A percentile compares a stretch with the other conserved stretches of the same genome.
phyloP scores from a whole-genome alignment of 2,329 filamentous ascomycete genomes.

The Pseudocercospora musae region DNA sequence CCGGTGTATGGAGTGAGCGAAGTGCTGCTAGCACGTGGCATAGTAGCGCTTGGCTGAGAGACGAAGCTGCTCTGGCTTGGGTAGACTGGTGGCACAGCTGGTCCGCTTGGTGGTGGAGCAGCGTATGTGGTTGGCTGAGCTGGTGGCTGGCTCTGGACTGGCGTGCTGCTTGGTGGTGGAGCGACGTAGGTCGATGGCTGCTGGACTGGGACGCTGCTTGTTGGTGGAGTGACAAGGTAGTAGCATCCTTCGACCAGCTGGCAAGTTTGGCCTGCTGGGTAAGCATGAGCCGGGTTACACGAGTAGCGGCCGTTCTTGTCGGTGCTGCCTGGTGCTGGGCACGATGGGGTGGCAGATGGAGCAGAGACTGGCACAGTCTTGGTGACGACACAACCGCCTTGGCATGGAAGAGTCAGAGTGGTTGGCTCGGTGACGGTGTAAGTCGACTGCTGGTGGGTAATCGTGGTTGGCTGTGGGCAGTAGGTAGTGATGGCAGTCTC shows the following conservation, averaged over 20 bases:
- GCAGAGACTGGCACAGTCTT: slow-evolving; percentile 1
- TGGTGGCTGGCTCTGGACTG: slow-evolving; percentile 7
- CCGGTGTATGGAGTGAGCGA: slow-evolving; percentile 11
- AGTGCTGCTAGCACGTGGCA: background rate
- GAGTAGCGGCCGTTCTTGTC: slow-evolving; percentile 7
- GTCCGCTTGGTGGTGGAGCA: background rate
- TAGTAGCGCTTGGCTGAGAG: slow-evolving; percentile 1
- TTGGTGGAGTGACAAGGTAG: slow-evolving; percentile 13
- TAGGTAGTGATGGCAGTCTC: slow-evolving; percentile 65
- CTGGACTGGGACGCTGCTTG: background rate
- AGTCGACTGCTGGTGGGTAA: slow-evolving; percentile 63
- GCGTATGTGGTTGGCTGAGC: background rate
- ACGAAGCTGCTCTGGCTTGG: background rate
- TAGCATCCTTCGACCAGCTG: slow-evolving; percentile 15
- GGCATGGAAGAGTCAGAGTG: slow-evolving; percentile 26
- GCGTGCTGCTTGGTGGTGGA: background rate
- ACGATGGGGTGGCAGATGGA: slow-evolving; percentile 1
- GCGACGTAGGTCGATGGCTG: background rate
- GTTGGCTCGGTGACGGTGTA: slow-evolving; percentile 59
- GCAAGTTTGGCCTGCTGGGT: slow-evolving; percentile 17
- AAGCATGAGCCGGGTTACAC: slow-evolving; percentile 9
- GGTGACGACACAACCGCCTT: slow-evolving; percentile 10
- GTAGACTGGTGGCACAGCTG: background rate
- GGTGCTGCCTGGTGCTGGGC: background rate
- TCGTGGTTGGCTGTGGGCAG: slow-evolving; percentile 64